phyloP scores from a whole-genome alignment of 139 green algal species.

The Chlamydomonas urium region DNA sequence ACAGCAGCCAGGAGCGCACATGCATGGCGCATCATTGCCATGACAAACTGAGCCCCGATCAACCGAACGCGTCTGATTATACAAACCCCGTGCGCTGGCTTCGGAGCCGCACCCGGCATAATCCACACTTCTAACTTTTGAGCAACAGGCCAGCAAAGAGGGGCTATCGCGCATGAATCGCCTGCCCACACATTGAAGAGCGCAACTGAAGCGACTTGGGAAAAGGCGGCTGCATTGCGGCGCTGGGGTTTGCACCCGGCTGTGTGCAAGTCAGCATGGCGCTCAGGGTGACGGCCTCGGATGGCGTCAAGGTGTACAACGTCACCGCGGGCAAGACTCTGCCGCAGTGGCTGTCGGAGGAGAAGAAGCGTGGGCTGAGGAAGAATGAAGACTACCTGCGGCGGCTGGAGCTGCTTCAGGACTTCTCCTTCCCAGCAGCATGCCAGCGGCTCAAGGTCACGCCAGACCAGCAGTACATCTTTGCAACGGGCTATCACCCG shows the following conservation, averaged over 20 bases:
- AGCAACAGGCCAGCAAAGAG: no score
- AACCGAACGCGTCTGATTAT: no score
- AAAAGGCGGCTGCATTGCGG: no score
- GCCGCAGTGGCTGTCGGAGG: slow-evolving; percentile 85
- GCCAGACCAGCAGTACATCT: slow-evolving; percentile 74
- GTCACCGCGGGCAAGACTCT: slow-evolving; percentile 80
- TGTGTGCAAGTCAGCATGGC: slow-evolving; percentile 41
- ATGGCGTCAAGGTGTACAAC: slow-evolving; percentile 91
- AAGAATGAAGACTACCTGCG: slow-evolving; percentile 82
- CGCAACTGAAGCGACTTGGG: no score
- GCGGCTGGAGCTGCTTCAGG: slow-evolving; percentile 88
- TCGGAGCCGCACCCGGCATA: no score
- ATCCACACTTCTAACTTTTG: no score
- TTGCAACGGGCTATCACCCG: slow-evolving; percentile 31
- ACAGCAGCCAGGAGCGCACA: no score
- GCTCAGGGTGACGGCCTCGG: slow-evolving; percentile 77
- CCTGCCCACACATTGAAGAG: no score
- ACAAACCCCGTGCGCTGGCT: no score
- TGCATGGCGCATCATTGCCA: no score
- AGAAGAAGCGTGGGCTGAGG: slow-evolving; percentile 74
- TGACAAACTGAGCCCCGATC: no score
- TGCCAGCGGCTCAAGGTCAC: slow-evolving; percentile 83
- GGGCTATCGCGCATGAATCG: no score
- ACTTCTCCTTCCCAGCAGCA: slow-evolving; percentile 82
- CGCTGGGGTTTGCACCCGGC: neutral